Conservation (phyloP, 1,284 basidiomycete species). For the Cutaneotrichosporon curvatum region DNA sequence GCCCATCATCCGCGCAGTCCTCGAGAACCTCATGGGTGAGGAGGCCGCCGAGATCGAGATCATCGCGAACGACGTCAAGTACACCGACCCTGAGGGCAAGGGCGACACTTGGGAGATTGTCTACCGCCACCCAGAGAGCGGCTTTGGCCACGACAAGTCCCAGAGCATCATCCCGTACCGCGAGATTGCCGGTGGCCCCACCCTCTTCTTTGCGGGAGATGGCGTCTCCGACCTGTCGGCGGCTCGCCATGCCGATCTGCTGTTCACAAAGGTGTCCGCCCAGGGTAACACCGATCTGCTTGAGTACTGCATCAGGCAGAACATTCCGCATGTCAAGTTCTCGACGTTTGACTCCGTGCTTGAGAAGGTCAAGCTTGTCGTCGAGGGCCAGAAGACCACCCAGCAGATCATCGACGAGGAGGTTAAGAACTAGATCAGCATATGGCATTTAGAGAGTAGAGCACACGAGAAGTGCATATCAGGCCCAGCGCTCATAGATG, state of each 20-base stretch:
- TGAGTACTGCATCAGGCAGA: conserved; percentile 57
- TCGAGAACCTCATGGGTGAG: conserved; percentile 68
- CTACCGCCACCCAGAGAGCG: conserved; percentile 78
- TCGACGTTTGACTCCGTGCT: conserved; percentile 45
- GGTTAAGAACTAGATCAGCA: neutral
- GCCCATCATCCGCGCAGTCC: conserved; percentile 75
- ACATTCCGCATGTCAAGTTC: conserved; percentile 46
- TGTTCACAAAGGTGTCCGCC: conserved; percentile 77
- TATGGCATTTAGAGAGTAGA: too few species aligned
- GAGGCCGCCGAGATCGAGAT: conserved; percentile 72
- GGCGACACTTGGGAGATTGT: conserved; percentile 72
- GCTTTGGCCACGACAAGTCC: conserved; percentile 88
- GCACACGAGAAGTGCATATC: too few species aligned
- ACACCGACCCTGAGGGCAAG: conserved; percentile 51
- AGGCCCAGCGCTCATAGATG: conserved; percentile 1
- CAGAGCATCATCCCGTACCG: conserved; percentile 82
- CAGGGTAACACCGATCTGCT: conserved; percentile 78
- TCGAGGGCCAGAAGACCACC: conserved; percentile 48
- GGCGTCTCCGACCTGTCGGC: conserved; percentile 86
- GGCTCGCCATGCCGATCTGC: conserved; percentile 75
- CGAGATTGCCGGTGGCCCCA: conserved; percentile 61
- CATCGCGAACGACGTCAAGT: conserved; percentile 76
- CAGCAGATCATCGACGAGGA: conserved; percentile 22
- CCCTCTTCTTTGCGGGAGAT: conserved; percentile 89
- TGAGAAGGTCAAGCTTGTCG: conserved; percentile 55